Conservation (phyloP, 2,329 filamentous ascomycete species). For the Ceratocystis alfenasii region DNA sequence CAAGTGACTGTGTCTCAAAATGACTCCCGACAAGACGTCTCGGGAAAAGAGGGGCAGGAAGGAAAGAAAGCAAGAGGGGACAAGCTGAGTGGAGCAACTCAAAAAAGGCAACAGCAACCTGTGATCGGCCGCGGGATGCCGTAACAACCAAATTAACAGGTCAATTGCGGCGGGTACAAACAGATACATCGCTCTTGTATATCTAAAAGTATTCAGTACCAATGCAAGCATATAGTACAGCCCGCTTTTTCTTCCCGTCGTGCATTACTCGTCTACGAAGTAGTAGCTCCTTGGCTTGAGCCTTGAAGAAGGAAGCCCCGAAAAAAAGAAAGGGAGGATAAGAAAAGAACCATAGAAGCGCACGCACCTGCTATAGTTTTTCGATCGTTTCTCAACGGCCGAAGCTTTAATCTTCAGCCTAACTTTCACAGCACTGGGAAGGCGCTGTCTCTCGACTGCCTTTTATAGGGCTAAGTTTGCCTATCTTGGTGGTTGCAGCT, state of each 20-base stretch:
- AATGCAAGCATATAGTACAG: background rate
- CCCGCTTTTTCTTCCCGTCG: background rate
- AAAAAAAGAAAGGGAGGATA: background rate
- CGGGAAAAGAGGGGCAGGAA: too few relatives aligned
- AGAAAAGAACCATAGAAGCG: background rate
- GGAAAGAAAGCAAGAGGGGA: background rate
- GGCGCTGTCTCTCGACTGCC: background rate
- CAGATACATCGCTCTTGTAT: background rate
- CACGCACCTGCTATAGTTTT: background rate
- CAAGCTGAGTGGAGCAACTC: background rate
- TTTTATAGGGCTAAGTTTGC: background rate
- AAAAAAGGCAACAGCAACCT: constrained; percentile 5
- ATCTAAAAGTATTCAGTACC: background rate
- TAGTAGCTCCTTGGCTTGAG: background rate
- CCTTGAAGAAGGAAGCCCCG: background rate
- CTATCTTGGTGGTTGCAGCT: background rate
- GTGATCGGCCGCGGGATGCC: background rate
- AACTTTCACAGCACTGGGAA: background rate
- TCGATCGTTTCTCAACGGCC: background rate
- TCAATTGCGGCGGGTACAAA: background rate
- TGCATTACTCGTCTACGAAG: background rate
- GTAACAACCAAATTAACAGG: background rate
- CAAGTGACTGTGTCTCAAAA: background rate
- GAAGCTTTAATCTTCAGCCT: background rate
- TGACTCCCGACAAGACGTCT: background rate